Percentiles rank a stretch among this genome's conserved stretches.
Conservation (phyloP, 2,329 filamentous ascomycete genomes). For the Botrytis fabae region DNA sequence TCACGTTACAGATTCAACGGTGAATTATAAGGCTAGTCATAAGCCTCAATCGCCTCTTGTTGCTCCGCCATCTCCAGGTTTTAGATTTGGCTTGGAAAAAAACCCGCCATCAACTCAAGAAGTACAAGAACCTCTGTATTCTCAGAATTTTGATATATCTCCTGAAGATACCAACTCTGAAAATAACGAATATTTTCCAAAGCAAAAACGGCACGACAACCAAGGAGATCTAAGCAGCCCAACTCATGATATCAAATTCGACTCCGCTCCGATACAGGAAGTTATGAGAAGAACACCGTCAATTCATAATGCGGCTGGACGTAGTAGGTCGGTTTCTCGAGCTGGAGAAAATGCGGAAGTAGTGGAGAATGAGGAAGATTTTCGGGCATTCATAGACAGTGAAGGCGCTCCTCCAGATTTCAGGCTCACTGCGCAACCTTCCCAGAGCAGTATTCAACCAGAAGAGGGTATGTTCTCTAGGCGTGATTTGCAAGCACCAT, state of each 20-base stretch:
- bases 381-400: background rate
- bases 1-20: background rate
- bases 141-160: constrained; percentile 16
- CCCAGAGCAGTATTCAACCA: constrained; percentile 19
- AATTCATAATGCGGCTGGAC: constrained; percentile 15
- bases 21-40: background rate
- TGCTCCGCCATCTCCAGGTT: constrained; percentile 15
- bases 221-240: background rate
- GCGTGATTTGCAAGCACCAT: background rate
- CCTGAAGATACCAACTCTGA: constrained; percentile 5
- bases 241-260: background rate
- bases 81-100: constrained; percentile 19
- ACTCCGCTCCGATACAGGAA: background rate
- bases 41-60: background rate
- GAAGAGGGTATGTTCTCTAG: constrained; percentile 23
- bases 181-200: constrained; percentile 5
- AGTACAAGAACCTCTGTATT: constrained; percentile 13
- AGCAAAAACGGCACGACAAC: background rate
- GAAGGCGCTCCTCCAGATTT: constrained; percentile 1
- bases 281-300: constrained; percentile 12
- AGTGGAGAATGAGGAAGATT: background rate
- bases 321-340: background rate
- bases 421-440: constrained; percentile 8
- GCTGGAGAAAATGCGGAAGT: background rate
- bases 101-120: background rate